Evolutionary conservation across 2,329 filamentous ascomycete genomes (phyloP).

Genomic region (Colletotrichum truncatum): DNA sequence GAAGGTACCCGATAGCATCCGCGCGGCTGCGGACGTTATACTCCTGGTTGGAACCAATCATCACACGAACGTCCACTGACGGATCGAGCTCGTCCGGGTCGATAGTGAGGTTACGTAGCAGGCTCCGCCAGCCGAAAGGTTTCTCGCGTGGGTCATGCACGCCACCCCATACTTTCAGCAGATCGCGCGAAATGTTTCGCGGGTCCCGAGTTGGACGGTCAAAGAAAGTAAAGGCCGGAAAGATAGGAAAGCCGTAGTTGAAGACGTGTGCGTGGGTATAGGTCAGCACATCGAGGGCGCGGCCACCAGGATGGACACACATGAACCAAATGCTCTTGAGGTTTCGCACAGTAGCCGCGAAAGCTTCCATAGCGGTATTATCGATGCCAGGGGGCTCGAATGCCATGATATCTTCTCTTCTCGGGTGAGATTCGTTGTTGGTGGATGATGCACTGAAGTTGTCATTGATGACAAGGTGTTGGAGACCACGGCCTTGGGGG

Average conservation of each 20-base stretch:
- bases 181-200: background rate
- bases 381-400: background rate
- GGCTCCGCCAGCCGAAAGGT: background rate
- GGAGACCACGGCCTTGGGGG: background rate
- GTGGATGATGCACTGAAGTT: background rate
- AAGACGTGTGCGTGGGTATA: background rate
- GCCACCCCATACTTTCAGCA: background rate
- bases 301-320: background rate
- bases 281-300: conserved; percentile 6
- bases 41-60: background rate
- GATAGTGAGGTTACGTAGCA: background rate
- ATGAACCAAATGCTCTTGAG: conserved; percentile 23
- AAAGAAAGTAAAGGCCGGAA: conserved; percentile 17
- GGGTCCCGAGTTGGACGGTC: background rate
- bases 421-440: background rate
- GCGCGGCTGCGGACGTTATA: background rate
- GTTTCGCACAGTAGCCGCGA: background rate
- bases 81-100: background rate
- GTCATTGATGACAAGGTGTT: conserved; percentile 1
- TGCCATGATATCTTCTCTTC: background rate
- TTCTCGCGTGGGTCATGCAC: background rate
- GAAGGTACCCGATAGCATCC: background rate
- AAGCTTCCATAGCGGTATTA: background rate
- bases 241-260: conserved; percentile 19
- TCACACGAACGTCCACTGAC: conserved; percentile 5